Base-by-base conservation (phyloP, 1,284 basidiomycete genomes). In the Ustilago nuda region DNA sequence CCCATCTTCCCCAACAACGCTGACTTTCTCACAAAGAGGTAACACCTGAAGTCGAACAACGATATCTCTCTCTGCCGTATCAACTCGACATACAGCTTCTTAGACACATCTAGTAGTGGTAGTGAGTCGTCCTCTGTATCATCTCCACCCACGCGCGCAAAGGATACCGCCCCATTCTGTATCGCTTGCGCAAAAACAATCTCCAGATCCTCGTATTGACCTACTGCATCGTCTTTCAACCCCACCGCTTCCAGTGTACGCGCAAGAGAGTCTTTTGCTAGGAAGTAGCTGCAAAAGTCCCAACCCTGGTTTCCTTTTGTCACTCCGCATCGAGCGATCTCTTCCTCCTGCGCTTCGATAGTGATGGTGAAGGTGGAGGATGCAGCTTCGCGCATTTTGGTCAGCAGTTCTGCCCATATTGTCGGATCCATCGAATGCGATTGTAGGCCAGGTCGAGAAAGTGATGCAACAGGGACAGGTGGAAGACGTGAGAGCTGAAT, bases 161-260 rank as follows among this genome's bases (percentile, higher is more conserved):
- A 81, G 8, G 73, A 39, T 4, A 79, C 72, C 3, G 71, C 59
- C 77, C 87, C 78, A 33, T 62, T 72, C 43, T 72, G 67, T 46
- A 79, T 65, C 8, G 71, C 71, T 23, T 69, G 63, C 8, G 66
- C 57, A 86, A 98, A 98, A 1, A 91, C 89, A 0, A 90, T 89
- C 84, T 98, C 95, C 4, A 99, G 90, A 87, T 98, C 95, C 69
- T 95, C 92, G 82, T 98, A 98, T 72, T 94, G 92, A 15, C 91
- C 86, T 2, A 97, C 87, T 0, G 95, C 93, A 82, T 99, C 97
- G 82, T 98, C 94, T 66, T 91, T 89, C 12, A 99, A 89, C 72
- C 91, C 92, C 85, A 98, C 92, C 4, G 92, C 93, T 84, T 97
- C 94, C 81, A 95, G 95, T 0, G 95, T 97, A 67, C 90, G 90